Base-by-base conservation (phyloP, 169 alveolate genomes). In the Neospora caninum region DNA sequence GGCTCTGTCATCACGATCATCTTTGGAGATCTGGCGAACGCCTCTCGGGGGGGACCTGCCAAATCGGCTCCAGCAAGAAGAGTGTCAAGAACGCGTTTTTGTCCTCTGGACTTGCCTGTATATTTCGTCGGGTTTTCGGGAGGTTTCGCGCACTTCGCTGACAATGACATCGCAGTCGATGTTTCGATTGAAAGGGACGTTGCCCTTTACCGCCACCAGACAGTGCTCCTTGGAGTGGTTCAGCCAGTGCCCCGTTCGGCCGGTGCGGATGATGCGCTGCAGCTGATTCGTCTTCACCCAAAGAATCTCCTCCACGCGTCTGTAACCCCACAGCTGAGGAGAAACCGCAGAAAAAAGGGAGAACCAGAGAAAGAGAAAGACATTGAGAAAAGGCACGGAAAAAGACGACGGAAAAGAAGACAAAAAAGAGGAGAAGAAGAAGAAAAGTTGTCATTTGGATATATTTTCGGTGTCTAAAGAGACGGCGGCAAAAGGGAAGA, bases 211-310 rank as follows among this genome's bases (percentile, higher is more conserved):
- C 64, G 94, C 96, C 39, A 94, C 94, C 42, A 58, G 67, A 93
- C 97, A 95, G 94, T 95, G 97, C 82, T 95, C 97, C 96, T 98
- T 98, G 80, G 99, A 97, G 95, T 98, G 99, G 97, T 98, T 98
- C 42, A 98, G 80, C 99, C 99, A 99, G 96, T 99, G 99, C 2
- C 99, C 99, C 36, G 99, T 99, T 83, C 99, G 97, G 27, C 99
- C 99, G 29, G 99, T 98, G 94, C 99, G 96, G 34, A 98, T 98
- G 93, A 99, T 96, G 92, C 99, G 97, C 94, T 98, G 99, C 83
- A 98, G 96, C 97, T 98, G 98, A 94, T 99, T 99, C 73, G 99
- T 98, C 96, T 99, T 99, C 41, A 99, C 98, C 99, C 99, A 99
- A 22, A 99, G 98, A 80, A 99, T 95, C 96, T 99, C 99, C 95